These are phyloP conservation scores for Aphanomyces invadans DNA, from an alignment of 352 stramenopile genomes.

Conservation along the genomic window DNA sequence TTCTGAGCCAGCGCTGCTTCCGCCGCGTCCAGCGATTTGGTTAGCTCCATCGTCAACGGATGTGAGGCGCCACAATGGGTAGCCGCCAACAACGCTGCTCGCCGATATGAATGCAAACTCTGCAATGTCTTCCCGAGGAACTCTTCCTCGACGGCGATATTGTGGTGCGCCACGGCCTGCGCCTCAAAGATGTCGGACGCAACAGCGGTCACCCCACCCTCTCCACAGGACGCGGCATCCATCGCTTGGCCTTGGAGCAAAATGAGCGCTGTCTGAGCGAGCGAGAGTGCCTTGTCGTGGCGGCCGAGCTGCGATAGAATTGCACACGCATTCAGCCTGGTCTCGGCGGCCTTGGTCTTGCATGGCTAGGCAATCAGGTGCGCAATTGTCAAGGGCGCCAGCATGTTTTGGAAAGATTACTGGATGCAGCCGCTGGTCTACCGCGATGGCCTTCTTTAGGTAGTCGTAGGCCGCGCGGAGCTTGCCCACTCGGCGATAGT, in stretches of 20 bases:
- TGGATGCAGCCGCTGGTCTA: conserved; percentile 46
- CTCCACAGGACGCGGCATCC: not conserved
- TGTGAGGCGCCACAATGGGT: not conserved
- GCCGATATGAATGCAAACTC: conserved; percentile 78
- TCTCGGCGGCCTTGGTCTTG: conserved; percentile 76
- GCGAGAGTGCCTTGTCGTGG: conserved; percentile 82
- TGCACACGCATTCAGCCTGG: conserved; percentile 91
- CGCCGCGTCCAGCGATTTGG: not conserved
- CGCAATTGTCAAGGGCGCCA: not conserved
- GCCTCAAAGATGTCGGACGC: conserved; percentile 78
- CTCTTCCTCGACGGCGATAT: conserved; percentile 94
- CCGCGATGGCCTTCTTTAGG: conserved; percentile 86
- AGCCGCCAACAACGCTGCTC: not conserved
- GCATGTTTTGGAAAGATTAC: not conserved
- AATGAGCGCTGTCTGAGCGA: conserved; percentile 88
- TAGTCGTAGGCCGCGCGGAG: conserved; percentile 87
- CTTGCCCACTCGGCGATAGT: conserved; percentile 85
- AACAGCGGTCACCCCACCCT: too few relatives aligned
- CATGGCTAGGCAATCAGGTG: not conserved
- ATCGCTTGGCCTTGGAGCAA: conserved; percentile 82
- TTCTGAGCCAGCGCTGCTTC: not conserved
- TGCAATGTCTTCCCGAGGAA: conserved; percentile 90
- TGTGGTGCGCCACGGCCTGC: conserved; percentile 92
- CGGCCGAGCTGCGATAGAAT: conserved; percentile 88
- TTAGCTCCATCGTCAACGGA: not conserved